Evolutionary conservation across 176 grass and related monocot genomes (phyloP).

Genomic region (Urochloa ruziziensis): DNA sequence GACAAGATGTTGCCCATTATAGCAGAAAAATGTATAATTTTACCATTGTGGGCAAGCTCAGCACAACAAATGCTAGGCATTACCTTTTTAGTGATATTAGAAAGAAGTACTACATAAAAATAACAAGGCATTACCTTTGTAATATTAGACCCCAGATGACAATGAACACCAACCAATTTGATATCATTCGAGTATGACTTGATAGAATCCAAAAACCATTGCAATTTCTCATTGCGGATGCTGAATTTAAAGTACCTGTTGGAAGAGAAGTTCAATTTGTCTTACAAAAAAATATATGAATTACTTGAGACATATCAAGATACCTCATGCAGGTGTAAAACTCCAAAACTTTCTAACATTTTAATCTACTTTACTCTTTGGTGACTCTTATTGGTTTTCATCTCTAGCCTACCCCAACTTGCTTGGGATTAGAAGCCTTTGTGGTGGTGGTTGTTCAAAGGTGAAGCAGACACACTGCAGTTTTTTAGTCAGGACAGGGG

Average conservation of each 20-base stretch:
- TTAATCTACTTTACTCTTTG: neutral
- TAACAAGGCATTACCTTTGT: constrained; percentile 79
- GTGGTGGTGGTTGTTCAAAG: neutral
- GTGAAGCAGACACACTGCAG: neutral
- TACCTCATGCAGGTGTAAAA: neutral
- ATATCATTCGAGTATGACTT: constrained; percentile 79
- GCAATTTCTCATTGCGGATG: constrained; percentile 95
- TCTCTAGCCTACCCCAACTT: neutral
- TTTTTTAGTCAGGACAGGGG: neutral
- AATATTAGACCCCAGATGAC: constrained; percentile 94
- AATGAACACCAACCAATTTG: constrained; percentile 90
- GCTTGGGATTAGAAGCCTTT: neutral
- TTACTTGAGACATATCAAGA: neutral
- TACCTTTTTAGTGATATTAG: neutral
- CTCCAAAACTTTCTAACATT: neutral
- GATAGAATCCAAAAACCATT: constrained; percentile 94
- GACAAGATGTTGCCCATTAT: neutral
- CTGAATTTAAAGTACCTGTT: constrained; percentile 95
- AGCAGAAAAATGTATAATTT: neutral
- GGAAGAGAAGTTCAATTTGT: constrained; percentile 5
- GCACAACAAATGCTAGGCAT: neutral
- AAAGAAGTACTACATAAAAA: too few relatives aligned
- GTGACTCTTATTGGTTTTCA: neutral
- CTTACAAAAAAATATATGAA: neutral
- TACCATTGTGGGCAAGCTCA: neutral